Conservation (phyloP, 2,329 filamentous ascomycete genomes). For the Pseudocercospora vitis region DNA sequence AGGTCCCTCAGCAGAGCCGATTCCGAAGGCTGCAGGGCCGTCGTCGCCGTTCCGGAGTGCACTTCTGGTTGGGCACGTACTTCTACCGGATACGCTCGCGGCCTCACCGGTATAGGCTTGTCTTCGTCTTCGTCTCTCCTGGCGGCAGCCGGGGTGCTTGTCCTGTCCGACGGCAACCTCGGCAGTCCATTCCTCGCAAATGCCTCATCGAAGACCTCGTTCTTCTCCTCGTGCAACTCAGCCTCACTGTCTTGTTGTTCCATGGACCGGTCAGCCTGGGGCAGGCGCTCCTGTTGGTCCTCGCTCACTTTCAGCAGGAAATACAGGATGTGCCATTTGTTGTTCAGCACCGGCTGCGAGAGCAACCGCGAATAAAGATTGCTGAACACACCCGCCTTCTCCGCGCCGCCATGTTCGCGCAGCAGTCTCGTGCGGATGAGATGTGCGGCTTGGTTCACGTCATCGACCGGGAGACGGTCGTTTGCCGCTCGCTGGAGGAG, state of each 20-base stretch:
- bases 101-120: constrained; percentile 25
- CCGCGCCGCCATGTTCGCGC: constrained; percentile 69
- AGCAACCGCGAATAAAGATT: constrained; percentile 88
- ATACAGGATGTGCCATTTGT: constrained; percentile 97
- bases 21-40: constrained; percentile 38
- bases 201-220: constrained; percentile 41
- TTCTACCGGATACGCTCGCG: constrained; percentile 21
- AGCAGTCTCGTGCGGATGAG: constrained; percentile 87
- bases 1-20: constrained; percentile 62
- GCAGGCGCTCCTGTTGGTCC: constrained; percentile 7
- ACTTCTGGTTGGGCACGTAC: constrained; percentile 8
- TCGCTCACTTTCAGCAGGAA: constrained; percentile 72
- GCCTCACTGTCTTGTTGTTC: constrained; percentile 23
- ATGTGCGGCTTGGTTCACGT: constrained; percentile 89
- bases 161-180: constrained; percentile 36
- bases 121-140: too few species aligned
- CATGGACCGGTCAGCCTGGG: constrained; percentile 9
- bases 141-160: constrained; percentile 26
- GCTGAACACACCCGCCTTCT: constrained; percentile 78
- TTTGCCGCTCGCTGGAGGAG: constrained; percentile 47
- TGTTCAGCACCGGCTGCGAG: constrained; percentile 84
- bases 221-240: constrained; percentile 17
- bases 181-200: constrained; percentile 49
- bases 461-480: constrained; percentile 58
- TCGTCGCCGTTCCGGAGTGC: constrained; percentile 14